phyloP scores from a whole-genome alignment of 805 yeast species.

The Ogataea polymorpha region DNA sequence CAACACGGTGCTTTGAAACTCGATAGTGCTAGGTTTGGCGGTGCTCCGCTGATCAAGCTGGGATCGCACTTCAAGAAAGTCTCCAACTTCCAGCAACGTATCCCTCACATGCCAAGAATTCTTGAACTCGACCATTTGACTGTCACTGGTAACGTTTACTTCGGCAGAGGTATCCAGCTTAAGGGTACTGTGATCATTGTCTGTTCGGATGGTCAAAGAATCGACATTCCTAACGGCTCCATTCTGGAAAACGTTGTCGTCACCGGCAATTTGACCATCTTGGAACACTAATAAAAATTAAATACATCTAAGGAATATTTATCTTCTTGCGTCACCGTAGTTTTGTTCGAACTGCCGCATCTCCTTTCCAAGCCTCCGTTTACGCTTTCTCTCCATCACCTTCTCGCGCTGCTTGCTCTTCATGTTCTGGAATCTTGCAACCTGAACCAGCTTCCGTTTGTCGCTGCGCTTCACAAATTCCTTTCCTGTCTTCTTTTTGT shows the following conservation, averaged over 20 bases:
- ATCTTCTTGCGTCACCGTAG: constrained; percentile 6
- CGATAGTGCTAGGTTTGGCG: constrained; percentile 84
- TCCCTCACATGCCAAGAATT: constrained; percentile 93
- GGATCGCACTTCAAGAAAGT: constrained; percentile 98
- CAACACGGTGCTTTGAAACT: constrained; percentile 88
- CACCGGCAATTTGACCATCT: constrained; percentile 92
- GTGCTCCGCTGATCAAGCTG: constrained; percentile 90
- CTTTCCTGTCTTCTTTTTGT: constrained; percentile 54
- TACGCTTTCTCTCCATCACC: constrained; percentile 83
- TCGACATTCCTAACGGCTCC: constrained; percentile 96
- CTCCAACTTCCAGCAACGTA: constrained; percentile 81
- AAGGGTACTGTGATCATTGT: constrained; percentile 98
- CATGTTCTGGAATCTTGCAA: constrained; percentile 76
- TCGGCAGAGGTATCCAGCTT: constrained; percentile 86
- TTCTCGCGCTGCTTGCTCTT: constrained; percentile 69
- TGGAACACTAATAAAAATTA: constrained; percentile 64
- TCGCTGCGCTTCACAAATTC: constrained; percentile 66
- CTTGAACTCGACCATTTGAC: constrained; percentile 96
- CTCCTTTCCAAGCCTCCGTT: constrained; percentile 80
- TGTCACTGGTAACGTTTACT: constrained; percentile 90
- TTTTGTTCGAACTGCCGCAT: constrained; percentile 45
- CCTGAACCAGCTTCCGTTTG: constrained; percentile 68
- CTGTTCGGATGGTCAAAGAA: constrained; percentile 93
- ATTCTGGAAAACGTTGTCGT: constrained; percentile 94
- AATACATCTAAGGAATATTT: not conserved